A percentile compares a stretch with the other conserved stretches of the same genome.
Conservation (phyloP, 2,329 filamentous ascomycete species). For the Sarocladium strictum region DNA sequence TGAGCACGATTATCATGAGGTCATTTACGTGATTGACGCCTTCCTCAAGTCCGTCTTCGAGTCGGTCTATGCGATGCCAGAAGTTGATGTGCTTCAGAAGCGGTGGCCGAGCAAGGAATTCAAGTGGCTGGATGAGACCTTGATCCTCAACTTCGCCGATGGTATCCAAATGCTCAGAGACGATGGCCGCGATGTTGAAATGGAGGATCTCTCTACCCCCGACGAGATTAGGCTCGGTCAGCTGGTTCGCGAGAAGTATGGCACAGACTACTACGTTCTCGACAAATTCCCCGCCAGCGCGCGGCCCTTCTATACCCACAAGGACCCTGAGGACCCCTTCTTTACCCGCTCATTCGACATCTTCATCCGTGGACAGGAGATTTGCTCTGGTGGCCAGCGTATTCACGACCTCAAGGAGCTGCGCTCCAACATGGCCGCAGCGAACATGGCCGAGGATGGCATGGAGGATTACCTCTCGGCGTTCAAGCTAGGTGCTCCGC, state of each 20-base stretch:
- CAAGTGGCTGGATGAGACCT: slow-evolving; percentile 80
- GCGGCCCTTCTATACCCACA: slow-evolving; percentile 88
- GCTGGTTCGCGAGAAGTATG: slow-evolving; percentile 78
- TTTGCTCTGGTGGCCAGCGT: slow-evolving; percentile 87
- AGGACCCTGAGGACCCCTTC: slow-evolving; percentile 63
- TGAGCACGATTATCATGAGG: slow-evolving; percentile 83
- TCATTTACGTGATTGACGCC: slow-evolving; percentile 69
- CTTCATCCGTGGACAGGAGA: slow-evolving; percentile 88
- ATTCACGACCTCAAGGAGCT: slow-evolving; percentile 75
- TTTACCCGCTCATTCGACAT: slow-evolving; percentile 94
- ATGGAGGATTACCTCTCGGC: slow-evolving; percentile 89
- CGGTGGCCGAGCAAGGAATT: slow-evolving; percentile 85
- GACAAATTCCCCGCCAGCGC: slow-evolving; percentile 87
- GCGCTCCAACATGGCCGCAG: slow-evolving; percentile 68
- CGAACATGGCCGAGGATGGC: slow-evolving; percentile 69
- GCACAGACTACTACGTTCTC: slow-evolving; percentile 87
- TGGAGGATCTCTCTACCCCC: slow-evolving; percentile 75
- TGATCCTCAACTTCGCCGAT: slow-evolving; percentile 72
- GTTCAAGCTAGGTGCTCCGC: slow-evolving; percentile 83
- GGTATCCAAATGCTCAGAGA: slow-evolving; percentile 77
- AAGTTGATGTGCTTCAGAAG: slow-evolving; percentile 73
- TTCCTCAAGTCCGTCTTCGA: slow-evolving; percentile 69
- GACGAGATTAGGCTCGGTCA: slow-evolving; percentile 83
- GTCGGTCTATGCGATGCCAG: slow-evolving; percentile 42
- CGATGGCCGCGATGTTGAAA: slow-evolving; percentile 68